A percentile compares a stretch with the other conserved stretches of the same genome.
These are phyloP conservation scores for Cladosporium austrohemisphaericum DNA, from an alignment of 2,329 filamentous ascomycete genomes.

Conservation along the genomic window DNA sequence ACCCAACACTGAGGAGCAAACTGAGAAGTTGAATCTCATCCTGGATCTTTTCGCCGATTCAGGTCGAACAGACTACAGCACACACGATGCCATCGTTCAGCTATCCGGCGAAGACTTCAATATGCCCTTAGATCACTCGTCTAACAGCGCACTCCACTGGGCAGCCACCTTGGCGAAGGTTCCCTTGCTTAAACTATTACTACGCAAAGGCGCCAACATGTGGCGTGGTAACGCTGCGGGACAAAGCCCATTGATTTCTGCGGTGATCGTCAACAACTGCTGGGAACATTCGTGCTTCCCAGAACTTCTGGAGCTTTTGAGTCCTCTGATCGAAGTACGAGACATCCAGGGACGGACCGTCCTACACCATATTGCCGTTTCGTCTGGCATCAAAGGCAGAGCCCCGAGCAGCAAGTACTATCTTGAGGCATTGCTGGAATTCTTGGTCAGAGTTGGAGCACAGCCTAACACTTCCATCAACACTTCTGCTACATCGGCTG, in stretches of 20 bases:
- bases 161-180: constrained; percentile 88
- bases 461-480: constrained; percentile 22
- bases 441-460: constrained; percentile 74
- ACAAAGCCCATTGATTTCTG: constrained; percentile 89
- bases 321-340: constrained; percentile 82
- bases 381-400: constrained; percentile 90
- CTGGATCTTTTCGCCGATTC: constrained; percentile 67
- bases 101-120: constrained; percentile 80
- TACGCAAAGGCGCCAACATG: constrained; percentile 80
- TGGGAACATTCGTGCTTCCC: constrained; percentile 88
- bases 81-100: constrained; percentile 71
- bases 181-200: constrained; percentile 73
- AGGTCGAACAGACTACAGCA: constrained; percentile 64
- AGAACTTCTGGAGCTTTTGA: constrained; percentile 82
- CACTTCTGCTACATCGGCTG: constrained; percentile 47
- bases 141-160: constrained; percentile 92
- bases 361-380: constrained; percentile 92
- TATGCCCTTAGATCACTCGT: constrained; percentile 83
- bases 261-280: constrained; percentile 90
- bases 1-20: constrained; percentile 59
- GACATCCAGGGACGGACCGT: constrained; percentile 89
- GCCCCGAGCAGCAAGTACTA: constrained; percentile 93
- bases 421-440: constrained; percentile 88
- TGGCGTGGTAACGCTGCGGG: constrained; percentile 83
- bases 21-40: constrained; percentile 75